Base-by-base conservation (phyloP, 768 basidiomycete genomes). In the Pulveroboletus sp. region DNA sequence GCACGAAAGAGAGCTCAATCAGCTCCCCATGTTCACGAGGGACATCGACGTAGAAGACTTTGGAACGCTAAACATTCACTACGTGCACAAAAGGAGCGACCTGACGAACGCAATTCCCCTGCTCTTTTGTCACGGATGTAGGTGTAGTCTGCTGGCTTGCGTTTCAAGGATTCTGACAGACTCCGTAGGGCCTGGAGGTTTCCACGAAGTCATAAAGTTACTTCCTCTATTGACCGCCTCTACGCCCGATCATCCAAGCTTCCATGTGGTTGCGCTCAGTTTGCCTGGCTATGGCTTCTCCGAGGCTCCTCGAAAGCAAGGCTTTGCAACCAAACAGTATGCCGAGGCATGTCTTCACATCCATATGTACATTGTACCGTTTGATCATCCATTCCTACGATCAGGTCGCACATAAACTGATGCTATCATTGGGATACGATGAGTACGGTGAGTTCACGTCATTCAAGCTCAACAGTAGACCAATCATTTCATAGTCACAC, bases 281-380 rank as follows among this genome's bases (percentile, higher is more conserved):
- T 56, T 85, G 14, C 84, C 82, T 9, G 81, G 80, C 0, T 85
- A 66, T 61, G 83, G 80, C 0, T 85, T 83, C 63, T 83, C 83
- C 0, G 74, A 80, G 36, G 79, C 75, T 0, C 75, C 79, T 1
- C 77, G 61, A 42, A 76, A 76, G 59, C 71, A 71, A 50, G 81
- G 81, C 0, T 85, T 84, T 52, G 58, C 54, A 9, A 29, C 66
- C 0, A 51, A 61, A n/a, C 80, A 83, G 40, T 82, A 77, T 42
- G 81, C 81, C 1, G 79, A 85, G 67, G 82, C 77, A 37, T 22
- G 45, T 49, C 12, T 14, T 41, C 35, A n/a, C n/a, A n/a, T n/a
- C n/a, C n/a, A 3, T 46, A 6, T 17, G 16, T 22, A 13, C 14
- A 13, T 24, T 1, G 17, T 14, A 2, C 12, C 3, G n/a, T 22